Evolutionary conservation across 805 yeast species (phyloP), one percentile per base, ranked within the genome.

Genomic region (Komagataella mondaviorum): DNA sequence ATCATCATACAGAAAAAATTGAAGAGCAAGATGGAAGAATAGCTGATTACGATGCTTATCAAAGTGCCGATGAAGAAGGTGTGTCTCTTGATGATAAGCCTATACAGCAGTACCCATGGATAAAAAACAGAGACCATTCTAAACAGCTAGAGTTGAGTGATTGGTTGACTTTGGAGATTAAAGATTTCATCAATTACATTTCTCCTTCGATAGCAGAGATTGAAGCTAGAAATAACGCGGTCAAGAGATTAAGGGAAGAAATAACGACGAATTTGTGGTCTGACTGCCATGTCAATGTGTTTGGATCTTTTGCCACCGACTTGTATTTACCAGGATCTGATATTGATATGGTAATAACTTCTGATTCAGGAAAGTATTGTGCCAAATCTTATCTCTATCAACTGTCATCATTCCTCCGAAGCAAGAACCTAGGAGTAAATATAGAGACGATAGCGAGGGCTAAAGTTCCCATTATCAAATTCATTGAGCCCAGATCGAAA

Each of bases 221-320:
- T 52, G 63, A 69, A 46, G 68, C 75, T 3, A 78, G 98, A 61
- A 84, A 86, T 56, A 64, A 64, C 4, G 81, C 87, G 2, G 83
- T 91, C 23, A 65, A 71, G 44, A 72, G 77, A 50, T 67, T 93
- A 36, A 78, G 83, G 55, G 61, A 64, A 6, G 73, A 78, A 50
- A 71, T 78, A 1, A 75, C 78, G 3, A 66, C 70, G 5, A 62
- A 66, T 2, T 68, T 83, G 51, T 91, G 97, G 96, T 81, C 81
- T 1, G 85, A 80, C 55, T 81, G 91, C 14, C 85, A 83, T 52
- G 78, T 85, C 4, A 83, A 83, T 55, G 95, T 90, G 6, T 91
- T 93, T 70, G 99, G 99, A 0, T 90, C 97, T 0, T 86, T 79
- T 64, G 96, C 98, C 0, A 90, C 97, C 0, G 96, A 90, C 61